Evolutionary conservation across 768 basidiomycete species (phyloP).

Genomic region (Mycena crocata): DNA sequence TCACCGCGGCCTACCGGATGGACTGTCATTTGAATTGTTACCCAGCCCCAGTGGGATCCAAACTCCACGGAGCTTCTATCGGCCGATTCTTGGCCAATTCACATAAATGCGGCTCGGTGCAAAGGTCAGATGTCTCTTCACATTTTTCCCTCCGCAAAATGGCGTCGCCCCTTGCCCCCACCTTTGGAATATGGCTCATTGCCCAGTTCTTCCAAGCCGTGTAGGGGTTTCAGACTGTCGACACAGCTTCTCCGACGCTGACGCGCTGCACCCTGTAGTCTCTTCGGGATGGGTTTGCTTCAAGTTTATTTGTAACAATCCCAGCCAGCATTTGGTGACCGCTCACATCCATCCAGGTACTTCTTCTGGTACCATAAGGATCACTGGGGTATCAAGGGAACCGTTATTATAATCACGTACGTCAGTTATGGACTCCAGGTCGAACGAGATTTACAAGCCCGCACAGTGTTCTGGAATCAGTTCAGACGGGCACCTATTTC

Average conservation of each 20-base stretch:
- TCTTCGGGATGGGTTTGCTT: constrained; percentile 1
- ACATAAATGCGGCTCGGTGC: too few relatives aligned
- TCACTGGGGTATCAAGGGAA: constrained; percentile 5
- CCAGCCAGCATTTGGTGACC: too few relatives aligned
- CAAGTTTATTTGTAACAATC: not conserved
- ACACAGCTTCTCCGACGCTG: not conserved
- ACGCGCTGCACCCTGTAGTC: not conserved
- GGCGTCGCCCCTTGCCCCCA: not conserved
- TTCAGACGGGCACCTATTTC: constrained; percentile 3
- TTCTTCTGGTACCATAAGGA: constrained; percentile 19
- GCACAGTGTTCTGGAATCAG: not conserved
- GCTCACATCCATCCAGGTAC: not conserved
- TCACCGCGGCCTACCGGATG: too few relatives aligned
- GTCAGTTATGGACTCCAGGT: not conserved
- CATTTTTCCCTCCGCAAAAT: not conserved
- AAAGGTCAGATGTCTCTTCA: too few relatives aligned
- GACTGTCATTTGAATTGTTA: too few relatives aligned
- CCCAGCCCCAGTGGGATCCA: too few relatives aligned
- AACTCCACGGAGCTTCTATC: too few relatives aligned
- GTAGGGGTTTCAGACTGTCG: not conserved
- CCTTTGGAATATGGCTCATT: constrained; percentile 8
- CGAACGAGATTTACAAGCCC: not conserved
- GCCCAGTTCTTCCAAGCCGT: not conserved
- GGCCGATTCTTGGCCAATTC: too few relatives aligned
- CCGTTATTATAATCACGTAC: constrained; percentile 3